Evolutionary conservation across 352 stramenopile genomes (phyloP).

Genomic region (Pythium sp.): DNA sequence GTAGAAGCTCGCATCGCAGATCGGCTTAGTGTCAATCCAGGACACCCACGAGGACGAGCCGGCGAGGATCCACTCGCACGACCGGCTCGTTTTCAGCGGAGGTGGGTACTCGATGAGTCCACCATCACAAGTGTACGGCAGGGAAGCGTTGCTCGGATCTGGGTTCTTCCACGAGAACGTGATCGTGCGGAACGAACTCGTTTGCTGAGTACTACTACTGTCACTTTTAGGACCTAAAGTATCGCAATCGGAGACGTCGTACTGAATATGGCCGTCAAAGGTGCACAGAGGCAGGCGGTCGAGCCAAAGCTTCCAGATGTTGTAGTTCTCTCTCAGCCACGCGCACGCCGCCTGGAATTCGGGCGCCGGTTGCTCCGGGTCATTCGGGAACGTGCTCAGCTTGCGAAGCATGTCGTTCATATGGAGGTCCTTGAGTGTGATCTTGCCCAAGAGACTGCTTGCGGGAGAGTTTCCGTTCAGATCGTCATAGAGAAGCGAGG

Average conservation of each 20-base stretch:
- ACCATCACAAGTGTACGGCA: conserved; percentile 48
- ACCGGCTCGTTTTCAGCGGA: conserved; percentile 33
- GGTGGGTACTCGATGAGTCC: conserved; percentile 24
- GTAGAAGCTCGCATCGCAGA: conserved; percentile 45
- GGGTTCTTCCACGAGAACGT: conserved; percentile 38
- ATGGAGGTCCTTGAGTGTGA: conserved; percentile 25
- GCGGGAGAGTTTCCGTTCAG: conserved; percentile 6
- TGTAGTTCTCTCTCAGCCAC: conserved; percentile 29
- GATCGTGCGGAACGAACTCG: conserved; percentile 16
- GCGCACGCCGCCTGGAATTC: conserved; percentile 24
- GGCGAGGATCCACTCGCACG: conserved; percentile 41
- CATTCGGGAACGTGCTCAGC: conserved; percentile 4
- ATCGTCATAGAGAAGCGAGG: conserved; percentile 18
- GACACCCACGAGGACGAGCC: conserved; percentile 23
- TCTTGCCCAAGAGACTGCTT: conserved; percentile 23
- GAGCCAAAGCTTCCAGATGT: conserved; percentile 21
- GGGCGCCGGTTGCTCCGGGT: neutral
- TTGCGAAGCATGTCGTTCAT: conserved; percentile 30
- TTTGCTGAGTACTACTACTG: too few species aligned
- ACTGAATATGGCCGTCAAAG: conserved; percentile 28
- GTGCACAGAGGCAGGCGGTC: conserved; percentile 27
- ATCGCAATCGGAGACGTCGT: conserved; percentile 27
- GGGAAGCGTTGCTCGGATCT: conserved; percentile 27
- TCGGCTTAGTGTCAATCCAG: conserved; percentile 32
- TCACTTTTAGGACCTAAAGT: neutral